Evolutionary conservation across 352 stramenopile species (phyloP), one percentile per base, ranked within the genome.

Genomic region (Phytophthora hibernalis): DNA sequence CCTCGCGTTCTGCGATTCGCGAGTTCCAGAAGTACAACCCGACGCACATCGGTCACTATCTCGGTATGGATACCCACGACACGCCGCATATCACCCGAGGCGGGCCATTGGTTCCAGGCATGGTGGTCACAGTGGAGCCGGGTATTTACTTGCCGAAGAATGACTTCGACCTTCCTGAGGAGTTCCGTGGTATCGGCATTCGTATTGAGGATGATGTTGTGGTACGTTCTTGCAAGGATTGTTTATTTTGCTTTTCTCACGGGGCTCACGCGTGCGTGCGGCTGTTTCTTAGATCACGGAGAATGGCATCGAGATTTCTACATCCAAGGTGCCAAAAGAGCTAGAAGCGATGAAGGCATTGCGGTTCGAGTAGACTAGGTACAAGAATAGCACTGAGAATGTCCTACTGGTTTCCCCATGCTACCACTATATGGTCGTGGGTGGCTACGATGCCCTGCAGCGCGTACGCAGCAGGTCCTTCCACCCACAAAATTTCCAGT

Each of bases 161-260:
- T 33, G 87, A 95, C 61, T 48, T 70, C 31, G 79, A 79, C 40
- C 31, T 95, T 9, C 87, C 87, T 12, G 61, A 74, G 16, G 85
- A 93, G 43, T 92, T 93, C 72, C 85, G 87, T 62, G 87, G 87
- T 35, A 90, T 95, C 18, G 87, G 87, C 42, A 92, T 95, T 62
- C 87, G 87, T 31, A 95, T 95, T 50, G 87, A 95, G 74, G 87
- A 95, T 65, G 87, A 95, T 51, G 80, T 95, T 57, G 79, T 93
- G 53, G 87, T 95, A 77, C 43, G 84, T 58, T 5, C 11, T 31
- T 59, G 5, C 30, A 5, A 9, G 15, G 26, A 20, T 11, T 51
- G 35, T 13, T 40, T 11, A 8, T 26, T 13, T 6, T 56, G 1
- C 8, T 54, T 15, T 43, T 2, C 3, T 33, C 10, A 21, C 15